Evolutionary conservation across 768 basidiomycete genomes (phyloP).

Genomic region (Pulveroboletus ravenelii): DNA sequence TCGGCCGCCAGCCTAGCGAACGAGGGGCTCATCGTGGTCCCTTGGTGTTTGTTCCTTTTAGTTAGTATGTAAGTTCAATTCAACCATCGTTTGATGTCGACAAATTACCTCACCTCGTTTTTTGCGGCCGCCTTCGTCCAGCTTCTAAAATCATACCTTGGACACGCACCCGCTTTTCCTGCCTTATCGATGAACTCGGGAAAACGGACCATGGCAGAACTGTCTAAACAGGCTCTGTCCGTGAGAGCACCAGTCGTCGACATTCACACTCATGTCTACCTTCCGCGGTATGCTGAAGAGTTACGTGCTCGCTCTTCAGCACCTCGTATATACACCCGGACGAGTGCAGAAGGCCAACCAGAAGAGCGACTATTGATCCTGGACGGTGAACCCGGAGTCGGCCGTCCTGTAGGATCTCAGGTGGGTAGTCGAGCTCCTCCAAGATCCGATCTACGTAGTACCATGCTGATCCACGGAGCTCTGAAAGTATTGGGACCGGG

Average conservation of each 20-base stretch:
- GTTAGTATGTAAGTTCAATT: constrained; percentile 12
- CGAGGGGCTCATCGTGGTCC: constrained; percentile 7
- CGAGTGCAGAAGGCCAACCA: constrained; percentile 37
- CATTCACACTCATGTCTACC: constrained; percentile 83
- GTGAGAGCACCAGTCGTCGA: constrained; percentile 53
- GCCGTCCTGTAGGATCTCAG: constrained; percentile 77
- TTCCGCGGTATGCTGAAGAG: constrained; percentile 71
- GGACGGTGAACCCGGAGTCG: constrained; percentile 73
- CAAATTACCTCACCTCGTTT: constrained; percentile 16
- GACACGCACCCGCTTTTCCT: background rate
- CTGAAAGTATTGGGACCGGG: constrained; percentile 66
- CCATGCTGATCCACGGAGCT: constrained; percentile 9
- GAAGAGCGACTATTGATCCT: constrained; percentile 76
- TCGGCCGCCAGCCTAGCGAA: background rate
- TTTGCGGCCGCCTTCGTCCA: background rate
- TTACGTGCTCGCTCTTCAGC: constrained; percentile 59
- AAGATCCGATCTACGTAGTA: background rate
- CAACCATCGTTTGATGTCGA: constrained; percentile 6
- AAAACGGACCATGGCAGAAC: constrained; percentile 23
- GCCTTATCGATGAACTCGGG: constrained; percentile 28
- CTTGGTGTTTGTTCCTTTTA: background rate
- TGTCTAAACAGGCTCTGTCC: constrained; percentile 19
- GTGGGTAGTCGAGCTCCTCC: constrained; percentile 25
- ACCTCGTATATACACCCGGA: constrained; percentile 59
- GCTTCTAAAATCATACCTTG: constrained; percentile 7